Evolutionary conservation across 2,329 filamentous ascomycete species (phyloP).

Genomic region (Xylariaceae sp.): DNA sequence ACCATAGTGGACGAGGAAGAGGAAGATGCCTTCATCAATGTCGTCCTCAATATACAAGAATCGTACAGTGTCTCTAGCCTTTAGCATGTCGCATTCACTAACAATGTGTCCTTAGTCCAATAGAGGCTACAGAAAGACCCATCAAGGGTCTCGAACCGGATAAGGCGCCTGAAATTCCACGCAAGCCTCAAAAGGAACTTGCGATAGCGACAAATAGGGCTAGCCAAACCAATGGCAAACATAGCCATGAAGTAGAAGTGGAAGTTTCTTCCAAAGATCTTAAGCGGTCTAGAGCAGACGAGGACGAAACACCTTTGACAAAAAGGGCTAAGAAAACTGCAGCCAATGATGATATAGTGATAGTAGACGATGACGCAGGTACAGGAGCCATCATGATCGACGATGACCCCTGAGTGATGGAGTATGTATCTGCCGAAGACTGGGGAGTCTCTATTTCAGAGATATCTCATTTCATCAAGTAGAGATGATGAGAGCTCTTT

Average conservation of each 20-base stretch:
- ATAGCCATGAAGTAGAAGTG: constrained; percentile 45
- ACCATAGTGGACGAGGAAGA: constrained; percentile 86
- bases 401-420: constrained; percentile 50
- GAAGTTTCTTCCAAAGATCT: constrained; percentile 46
- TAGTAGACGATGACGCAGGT: constrained; percentile 56
- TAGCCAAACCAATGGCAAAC: constrained; percentile 49
- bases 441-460: too few relatives aligned
- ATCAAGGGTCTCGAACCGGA: constrained; percentile 55
- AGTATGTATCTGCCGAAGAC: neutral
- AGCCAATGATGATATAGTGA: constrained; percentile 51
- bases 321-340: constrained; percentile 58
- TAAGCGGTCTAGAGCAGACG: constrained; percentile 56
- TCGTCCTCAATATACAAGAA: constrained; percentile 73
- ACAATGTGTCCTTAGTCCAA: constrained; percentile 21
- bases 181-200: constrained; percentile 55
- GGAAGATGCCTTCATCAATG: constrained; percentile 75
- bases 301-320: constrained; percentile 44
- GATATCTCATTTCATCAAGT: too few relatives aligned
- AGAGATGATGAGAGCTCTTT: too few relatives aligned
- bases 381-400: constrained; percentile 71
- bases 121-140: constrained; percentile 55
- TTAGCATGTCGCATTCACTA: constrained; percentile 32
- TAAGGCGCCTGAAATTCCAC: constrained; percentile 56
- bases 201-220: constrained; percentile 49
- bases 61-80: constrained; percentile 51